Evolutionary conservation across 169 alveolate genomes (phyloP).

Genomic region (Eimeria praecox): DNA sequence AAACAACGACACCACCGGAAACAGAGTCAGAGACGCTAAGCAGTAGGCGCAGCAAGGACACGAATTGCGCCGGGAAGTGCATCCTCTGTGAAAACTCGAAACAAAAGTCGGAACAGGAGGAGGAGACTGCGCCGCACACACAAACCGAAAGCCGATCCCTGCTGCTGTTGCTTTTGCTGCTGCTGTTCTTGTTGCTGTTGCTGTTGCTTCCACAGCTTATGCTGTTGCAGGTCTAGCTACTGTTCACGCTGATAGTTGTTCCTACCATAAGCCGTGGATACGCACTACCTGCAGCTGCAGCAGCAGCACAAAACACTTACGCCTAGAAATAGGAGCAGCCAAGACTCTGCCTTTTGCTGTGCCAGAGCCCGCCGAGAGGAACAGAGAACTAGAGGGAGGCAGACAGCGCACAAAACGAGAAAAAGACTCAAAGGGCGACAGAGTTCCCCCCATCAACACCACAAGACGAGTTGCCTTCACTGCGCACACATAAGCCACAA

Average conservation of each 20-base stretch:
- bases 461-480: conserved; percentile 44
- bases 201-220: neutral
- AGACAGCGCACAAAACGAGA: conserved; percentile 46
- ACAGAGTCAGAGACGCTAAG: conserved; percentile 4
- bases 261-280: neutral
- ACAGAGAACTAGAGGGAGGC: conserved; percentile 19
- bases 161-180: neutral
- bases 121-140: conserved; percentile 29
- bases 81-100: conserved; percentile 50
- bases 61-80: conserved; percentile 44
- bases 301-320: neutral
- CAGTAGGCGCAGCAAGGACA: conserved; percentile 35
- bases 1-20: conserved; percentile 55
- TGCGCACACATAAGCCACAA: neutral
- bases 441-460: conserved; percentile 59
- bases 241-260: neutral
- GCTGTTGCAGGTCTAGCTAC: neutral
- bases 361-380: conserved; percentile 49
- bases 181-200: neutral
- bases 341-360: conserved; percentile 28
- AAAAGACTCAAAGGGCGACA: conserved; percentile 51
- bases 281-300: neutral
- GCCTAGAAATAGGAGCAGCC: neutral
- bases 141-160: neutral
- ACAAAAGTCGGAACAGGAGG: conserved; percentile 10